These are phyloP conservation scores for Didymella exigua DNA, from an alignment of 2,329 filamentous ascomycete genomes.

Conservation along the genomic window DNA sequence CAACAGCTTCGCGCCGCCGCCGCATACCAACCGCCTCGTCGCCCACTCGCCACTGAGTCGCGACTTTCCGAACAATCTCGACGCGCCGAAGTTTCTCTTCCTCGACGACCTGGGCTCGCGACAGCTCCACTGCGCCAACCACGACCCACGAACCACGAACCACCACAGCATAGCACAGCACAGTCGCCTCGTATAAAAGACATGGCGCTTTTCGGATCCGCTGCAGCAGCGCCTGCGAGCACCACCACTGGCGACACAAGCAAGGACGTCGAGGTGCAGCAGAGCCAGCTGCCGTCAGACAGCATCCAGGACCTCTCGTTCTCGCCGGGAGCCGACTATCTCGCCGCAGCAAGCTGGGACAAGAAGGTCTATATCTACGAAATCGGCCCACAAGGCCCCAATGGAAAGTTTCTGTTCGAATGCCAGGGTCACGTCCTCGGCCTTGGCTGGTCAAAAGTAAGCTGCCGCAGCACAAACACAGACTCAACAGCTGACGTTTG, in stretches of 20 bases:
- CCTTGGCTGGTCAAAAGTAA: conserved; percentile 86
- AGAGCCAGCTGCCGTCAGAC: conserved; percentile 74
- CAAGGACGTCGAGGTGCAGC: conserved; percentile 79
- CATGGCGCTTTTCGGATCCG: conserved; percentile 68
- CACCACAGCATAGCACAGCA: neutral
- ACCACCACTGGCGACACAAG: conserved; percentile 89
- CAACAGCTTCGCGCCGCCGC: conserved; percentile 6
- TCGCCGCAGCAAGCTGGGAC: conserved; percentile 94
- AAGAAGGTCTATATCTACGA: conserved; percentile 98
- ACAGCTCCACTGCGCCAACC: conserved; percentile 27
- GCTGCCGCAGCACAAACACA: conserved; percentile 30
- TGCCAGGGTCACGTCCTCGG: conserved; percentile 81
- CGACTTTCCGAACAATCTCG: neutral
- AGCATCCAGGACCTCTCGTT: conserved; percentile 88
- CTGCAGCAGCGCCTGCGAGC: conserved; percentile 59
- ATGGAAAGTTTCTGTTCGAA: conserved; percentile 84
- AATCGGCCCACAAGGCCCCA: conserved; percentile 79
- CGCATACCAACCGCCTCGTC: neutral
- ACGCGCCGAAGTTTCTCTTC: conserved; percentile 17
- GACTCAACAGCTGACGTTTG: conserved; percentile 19
- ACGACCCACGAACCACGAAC: too few species aligned
- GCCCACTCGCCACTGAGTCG: neutral
- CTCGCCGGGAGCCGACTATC: conserved; percentile 75
- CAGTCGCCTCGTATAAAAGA: neutral
- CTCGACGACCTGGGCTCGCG: conserved; percentile 21